Evolutionary conservation across 495 filamentous ascomycete species (phyloP), one percentile per base, ranked within the genome.

Genomic region (Corynascus novoguineensis): DNA sequence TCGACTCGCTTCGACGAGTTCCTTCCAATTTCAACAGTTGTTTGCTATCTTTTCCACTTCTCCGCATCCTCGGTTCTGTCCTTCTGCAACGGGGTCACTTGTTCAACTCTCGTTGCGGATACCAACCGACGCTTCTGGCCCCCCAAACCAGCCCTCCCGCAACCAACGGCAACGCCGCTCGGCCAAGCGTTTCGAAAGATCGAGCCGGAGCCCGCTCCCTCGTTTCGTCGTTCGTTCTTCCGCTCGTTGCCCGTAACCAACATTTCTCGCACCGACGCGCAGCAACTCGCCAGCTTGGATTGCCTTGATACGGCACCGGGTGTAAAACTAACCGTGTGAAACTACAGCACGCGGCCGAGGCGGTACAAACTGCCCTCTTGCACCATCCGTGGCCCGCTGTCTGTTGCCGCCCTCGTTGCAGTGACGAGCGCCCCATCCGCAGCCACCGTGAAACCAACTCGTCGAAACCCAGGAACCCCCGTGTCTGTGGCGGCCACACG

Each of bases 361-460:
- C 44, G 8, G 59, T 21, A 57, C 48, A 38, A 54, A 54, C 24
- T 50, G 24, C 41, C 50, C 37, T 38, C 31, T 46, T 45, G 50
- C 53, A 58, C 32, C 31, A 22, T 35, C 24, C 53, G 53, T 52
- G 48, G 59, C 59, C 53, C 57, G 49, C 57, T 54, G 54, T 28
- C 57, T 54, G 54, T 28, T 54, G 34, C 40, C 28, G 28, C 7
- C 62, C 42, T 59, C 34, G 60, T 60, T 49, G 35, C 60, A 41
- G 56, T 50, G 52, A 29, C 40, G 42, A 57, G 49, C 57, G 62
- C 59, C 59, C 53, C 60, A 46, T 57, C 56, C 55, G 62, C 60
- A 67, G 59, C 62, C 61, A 64, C 61, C 49, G 42, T 42, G 50
- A 60, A 53, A 60, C 44, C 58, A 44, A 49, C 51, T 31, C 14